Conservation (phyloP, 2,329 filamentous ascomycete genomes). For the Penicillium polonicum region DNA sequence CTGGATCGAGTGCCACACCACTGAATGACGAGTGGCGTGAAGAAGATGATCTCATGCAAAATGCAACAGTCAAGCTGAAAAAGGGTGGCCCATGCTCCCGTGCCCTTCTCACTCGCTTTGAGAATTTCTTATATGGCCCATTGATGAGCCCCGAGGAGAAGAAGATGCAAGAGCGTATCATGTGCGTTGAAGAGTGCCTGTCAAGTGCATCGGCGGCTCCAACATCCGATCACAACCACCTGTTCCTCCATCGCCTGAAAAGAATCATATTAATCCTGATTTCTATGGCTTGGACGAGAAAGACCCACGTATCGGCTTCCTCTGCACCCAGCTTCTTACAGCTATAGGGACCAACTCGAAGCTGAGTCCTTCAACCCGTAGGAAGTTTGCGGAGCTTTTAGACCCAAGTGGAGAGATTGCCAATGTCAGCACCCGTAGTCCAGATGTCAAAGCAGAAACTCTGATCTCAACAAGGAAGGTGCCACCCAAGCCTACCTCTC, state of each 20-base stretch:
- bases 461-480: not conserved
- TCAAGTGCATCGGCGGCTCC: not conserved
- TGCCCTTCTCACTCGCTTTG: conserved; percentile 1
- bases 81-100: not conserved
- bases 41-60: not conserved
- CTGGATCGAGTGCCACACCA: too few species aligned
- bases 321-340: not conserved
- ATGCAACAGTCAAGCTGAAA: not conserved
- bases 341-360: not conserved
- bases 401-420: not conserved
- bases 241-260: not conserved
- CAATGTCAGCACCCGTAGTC: not conserved
- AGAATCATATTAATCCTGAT: not conserved
- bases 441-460: not conserved
- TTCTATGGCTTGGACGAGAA: not conserved
- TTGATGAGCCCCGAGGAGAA: conserved; percentile 2
- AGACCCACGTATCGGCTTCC: not conserved
- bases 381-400: not conserved
- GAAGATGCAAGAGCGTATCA: conserved; percentile 1
- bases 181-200: conserved; percentile 2
- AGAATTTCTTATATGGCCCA: conserved; percentile 4
- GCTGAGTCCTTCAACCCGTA: not conserved
- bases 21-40: not conserved
- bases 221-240: not conserved
- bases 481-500: not conserved